Evolutionary conservation across 169 alveolate genomes (phyloP), one percentile per base, ranked within the genome.

Genomic region (Plasmodium adleri): DNA sequence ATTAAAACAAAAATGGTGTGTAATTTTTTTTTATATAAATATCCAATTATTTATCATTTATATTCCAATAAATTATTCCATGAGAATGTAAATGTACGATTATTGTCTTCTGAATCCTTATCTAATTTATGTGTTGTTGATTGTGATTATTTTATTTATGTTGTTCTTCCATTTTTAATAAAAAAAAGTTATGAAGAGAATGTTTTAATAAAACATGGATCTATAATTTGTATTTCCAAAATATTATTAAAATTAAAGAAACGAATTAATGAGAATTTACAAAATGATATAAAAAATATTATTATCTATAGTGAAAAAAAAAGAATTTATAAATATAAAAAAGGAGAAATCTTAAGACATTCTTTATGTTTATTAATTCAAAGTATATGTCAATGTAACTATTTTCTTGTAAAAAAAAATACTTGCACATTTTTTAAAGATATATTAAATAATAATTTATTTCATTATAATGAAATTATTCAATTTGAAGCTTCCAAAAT

Each of bases 341-440:
- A 83, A 62, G 91, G 91, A 68, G 91, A 83, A 83, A 83, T 83
- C 43, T 20, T 83, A 68, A 68, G 91, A 47, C 91, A 83, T 59
- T 52, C 85, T 4, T 43, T 83, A 83, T 83, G 91, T 28, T 63
- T 83, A 68, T 63, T 83, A 20, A 62, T 70, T 56, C 91, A 83
- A 83, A 83, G 85, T 54, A 24, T 83, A 83, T 83, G 91, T 3
- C 91, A 83, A 56, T 83, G 91, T 83, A 72, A 67, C 10, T 83
- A 68, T 28, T 83, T 83, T 63, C 7, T 45, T 22, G 83, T 83
- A 49, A 83, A 83, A 63, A 49, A 83, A 68, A 83, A 83, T 22
- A 83, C 91, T 1, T 63, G 70, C 50, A 28, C 91, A 20, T 83
- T 83, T 15, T 83, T 83, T 54, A 24, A 68, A 13, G 91, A 83